These are phyloP conservation scores for Bothia castanella DNA, from an alignment of 1,284 basidiomycete genomes.

Conservation along the genomic window DNA sequence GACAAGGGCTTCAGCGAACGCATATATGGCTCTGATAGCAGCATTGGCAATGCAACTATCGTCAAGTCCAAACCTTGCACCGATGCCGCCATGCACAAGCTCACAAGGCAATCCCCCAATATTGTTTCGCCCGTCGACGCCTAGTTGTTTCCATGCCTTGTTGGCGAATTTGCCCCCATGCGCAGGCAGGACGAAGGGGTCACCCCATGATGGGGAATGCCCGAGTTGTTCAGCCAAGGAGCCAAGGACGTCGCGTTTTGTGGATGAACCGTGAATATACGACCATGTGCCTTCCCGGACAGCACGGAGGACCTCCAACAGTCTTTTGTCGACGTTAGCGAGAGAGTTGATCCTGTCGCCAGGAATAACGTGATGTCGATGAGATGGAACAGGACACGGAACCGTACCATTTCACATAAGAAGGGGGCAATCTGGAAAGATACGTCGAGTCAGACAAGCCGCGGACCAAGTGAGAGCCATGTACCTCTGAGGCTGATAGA, in stretches of 20 bases:
- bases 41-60: conserved; percentile 60
- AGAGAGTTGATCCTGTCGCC: conserved; percentile 56
- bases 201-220: conserved; percentile 57
- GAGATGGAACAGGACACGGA: background rate
- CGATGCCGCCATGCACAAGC: conserved; percentile 58
- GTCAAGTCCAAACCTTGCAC: conserved; percentile 43
- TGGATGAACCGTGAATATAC: conserved; percentile 45
- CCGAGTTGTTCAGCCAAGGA: conserved; percentile 53
- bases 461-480: background rate
- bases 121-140: conserved; percentile 46
- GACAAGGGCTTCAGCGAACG: conserved; percentile 56
- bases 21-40: conserved; percentile 46
- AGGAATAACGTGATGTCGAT: conserved; percentile 1
- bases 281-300: conserved; percentile 55
- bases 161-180: conserved; percentile 53
- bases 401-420: conserved; percentile 64
- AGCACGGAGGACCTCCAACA: conserved; percentile 51
- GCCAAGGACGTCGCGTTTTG: conserved; percentile 38
- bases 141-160: conserved; percentile 51
- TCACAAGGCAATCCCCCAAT: conserved; percentile 72
- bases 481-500: conserved; percentile 68
- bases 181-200: conserved; percentile 54
- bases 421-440: conserved; percentile 53
- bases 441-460: conserved; percentile 5
- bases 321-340: conserved; percentile 60